A percentile compares a stretch with the other conserved stretches of the same genome.
phyloP scores from a whole-genome alignment of 768 basidiomycete species.

The Termitomyces sp. region DNA sequence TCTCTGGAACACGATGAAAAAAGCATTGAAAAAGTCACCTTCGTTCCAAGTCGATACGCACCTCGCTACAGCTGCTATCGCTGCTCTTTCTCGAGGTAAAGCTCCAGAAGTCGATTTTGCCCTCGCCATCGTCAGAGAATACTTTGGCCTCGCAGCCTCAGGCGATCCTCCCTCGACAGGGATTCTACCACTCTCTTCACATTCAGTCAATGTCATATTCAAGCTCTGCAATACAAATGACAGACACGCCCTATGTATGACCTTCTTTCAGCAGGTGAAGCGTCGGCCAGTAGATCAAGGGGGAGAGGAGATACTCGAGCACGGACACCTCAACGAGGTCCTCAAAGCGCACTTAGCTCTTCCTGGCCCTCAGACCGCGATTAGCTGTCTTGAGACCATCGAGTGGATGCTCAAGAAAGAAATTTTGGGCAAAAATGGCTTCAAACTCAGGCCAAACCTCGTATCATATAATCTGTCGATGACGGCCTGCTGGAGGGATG shows the following conservation, averaged over 20 bases:
- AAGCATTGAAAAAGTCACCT: slow-evolving; percentile 37
- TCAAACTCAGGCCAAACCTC: slow-evolving; percentile 39
- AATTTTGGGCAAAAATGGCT: slow-evolving; percentile 35
- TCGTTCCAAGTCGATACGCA: slow-evolving; percentile 48
- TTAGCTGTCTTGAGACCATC: slow-evolving; percentile 49
- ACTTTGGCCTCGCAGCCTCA: slow-evolving; percentile 52
- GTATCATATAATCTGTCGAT: slow-evolving; percentile 59
- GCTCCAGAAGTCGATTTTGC: slow-evolving; percentile 59
- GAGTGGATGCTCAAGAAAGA: slow-evolving; percentile 67
- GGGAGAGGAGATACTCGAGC: slow-evolving; percentile 37
- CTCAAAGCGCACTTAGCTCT: slow-evolving; percentile 46
- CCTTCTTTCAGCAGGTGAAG: slow-evolving; percentile 59
- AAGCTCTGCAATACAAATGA: slow-evolving; percentile 45
- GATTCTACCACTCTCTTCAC: slow-evolving; percentile 34
- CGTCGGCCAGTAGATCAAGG: slow-evolving; percentile 33
- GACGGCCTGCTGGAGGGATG: slow-evolving; percentile 54
- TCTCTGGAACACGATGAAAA: slow-evolving; percentile 64
- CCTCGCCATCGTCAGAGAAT: slow-evolving; percentile 55
- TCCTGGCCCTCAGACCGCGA: slow-evolving; percentile 31
- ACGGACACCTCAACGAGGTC: slow-evolving; percentile 56
- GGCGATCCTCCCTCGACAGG: slow-evolving; percentile 33
- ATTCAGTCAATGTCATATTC: slow-evolving; percentile 49
- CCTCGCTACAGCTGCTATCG: slow-evolving; percentile 45
- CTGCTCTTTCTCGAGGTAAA: slow-evolving; percentile 50
- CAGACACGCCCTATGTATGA: slow-evolving; percentile 40